Percentiles rank a stretch among this genome's conserved stretches.
Evolutionary conservation across 352 stramenopile species (phyloP).

Genomic region (Phytophthora meadii): DNA sequence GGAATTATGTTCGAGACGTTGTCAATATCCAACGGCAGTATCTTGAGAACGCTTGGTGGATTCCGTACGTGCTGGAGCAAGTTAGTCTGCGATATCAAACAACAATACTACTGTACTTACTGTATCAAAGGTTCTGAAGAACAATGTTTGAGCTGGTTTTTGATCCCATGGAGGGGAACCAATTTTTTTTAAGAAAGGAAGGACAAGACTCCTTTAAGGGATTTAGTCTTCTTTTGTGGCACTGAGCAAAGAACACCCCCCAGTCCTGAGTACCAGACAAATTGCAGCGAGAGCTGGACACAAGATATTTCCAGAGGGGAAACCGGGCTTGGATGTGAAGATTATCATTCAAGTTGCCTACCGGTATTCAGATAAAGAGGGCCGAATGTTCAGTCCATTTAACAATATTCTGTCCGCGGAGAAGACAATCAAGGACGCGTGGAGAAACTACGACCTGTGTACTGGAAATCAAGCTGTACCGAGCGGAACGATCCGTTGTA

Average conservation of each 20-base stretch:
- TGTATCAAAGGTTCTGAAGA: too few relatives aligned
- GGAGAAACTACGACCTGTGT: slow-evolving; percentile 3
- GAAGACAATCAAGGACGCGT: slow-evolving; percentile 2
- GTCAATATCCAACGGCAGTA: slow-evolving; percentile 9
- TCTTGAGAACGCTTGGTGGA: slow-evolving; percentile 22
- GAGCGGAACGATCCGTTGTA: slow-evolving; percentile 6
- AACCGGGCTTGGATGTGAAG: background rate
- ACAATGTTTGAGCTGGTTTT: background rate
- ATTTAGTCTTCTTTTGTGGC: too few relatives aligned
- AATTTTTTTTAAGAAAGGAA: too few relatives aligned
- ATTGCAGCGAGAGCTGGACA: slow-evolving; percentile 1
- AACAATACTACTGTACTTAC: too few relatives aligned
- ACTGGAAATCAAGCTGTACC: background rate
- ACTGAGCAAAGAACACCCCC: too few relatives aligned
- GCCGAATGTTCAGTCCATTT: background rate
- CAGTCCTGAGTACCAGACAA: background rate
- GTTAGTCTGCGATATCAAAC: too few relatives aligned
- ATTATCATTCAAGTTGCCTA: background rate
- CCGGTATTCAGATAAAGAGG: background rate
- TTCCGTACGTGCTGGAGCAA: background rate
- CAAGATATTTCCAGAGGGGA: background rate
- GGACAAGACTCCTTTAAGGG: too few relatives aligned
- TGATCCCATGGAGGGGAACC: background rate
- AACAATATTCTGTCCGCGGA: slow-evolving; percentile 2
- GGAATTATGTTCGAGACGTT: slow-evolving; percentile 7